These are phyloP conservation scores for Vigna reflexopilosa DNA, from an alignment of 306 rosid species.

Conservation along the genomic window DNA sequence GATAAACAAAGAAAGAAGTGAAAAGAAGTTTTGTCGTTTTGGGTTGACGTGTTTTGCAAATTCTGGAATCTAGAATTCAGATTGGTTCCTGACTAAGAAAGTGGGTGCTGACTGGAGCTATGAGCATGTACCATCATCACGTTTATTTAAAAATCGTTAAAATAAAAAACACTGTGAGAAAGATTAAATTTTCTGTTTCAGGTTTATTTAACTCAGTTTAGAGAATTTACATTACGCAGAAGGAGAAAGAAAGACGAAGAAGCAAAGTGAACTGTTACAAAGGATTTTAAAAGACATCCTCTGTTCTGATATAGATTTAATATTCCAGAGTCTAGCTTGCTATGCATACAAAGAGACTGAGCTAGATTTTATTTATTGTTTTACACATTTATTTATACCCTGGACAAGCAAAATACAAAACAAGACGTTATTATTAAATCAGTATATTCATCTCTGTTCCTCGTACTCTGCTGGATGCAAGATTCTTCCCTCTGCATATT, in stretches of 20 bases:
- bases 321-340: too few species aligned
- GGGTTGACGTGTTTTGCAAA: constrained; percentile 18
- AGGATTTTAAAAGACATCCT: constrained; percentile 44
- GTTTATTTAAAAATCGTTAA: background rate
- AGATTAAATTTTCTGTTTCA: too few species aligned
- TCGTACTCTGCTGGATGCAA: background rate
- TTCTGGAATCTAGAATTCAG: background rate
- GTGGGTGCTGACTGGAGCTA: background rate
- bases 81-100: constrained; percentile 12
- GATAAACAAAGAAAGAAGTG: background rate
- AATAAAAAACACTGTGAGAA: background rate
- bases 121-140: background rate
- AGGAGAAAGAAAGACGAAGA: too few species aligned
- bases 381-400: background rate
- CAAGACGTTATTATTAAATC: constrained; percentile 25
- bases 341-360: background rate
- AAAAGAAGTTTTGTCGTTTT: constrained; percentile 1
- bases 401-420: constrained; percentile 19
- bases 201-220: background rate
- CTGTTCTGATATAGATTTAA: background rate
- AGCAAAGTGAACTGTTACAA: constrained; percentile 8
- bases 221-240: background rate
- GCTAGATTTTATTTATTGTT: constrained; percentile 12
- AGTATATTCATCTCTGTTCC: background rate
- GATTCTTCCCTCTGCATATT: constrained; percentile 41